Evolutionary conservation across 805 yeast species (phyloP).

Genomic region (Metschnikowia dekortorum): DNA sequence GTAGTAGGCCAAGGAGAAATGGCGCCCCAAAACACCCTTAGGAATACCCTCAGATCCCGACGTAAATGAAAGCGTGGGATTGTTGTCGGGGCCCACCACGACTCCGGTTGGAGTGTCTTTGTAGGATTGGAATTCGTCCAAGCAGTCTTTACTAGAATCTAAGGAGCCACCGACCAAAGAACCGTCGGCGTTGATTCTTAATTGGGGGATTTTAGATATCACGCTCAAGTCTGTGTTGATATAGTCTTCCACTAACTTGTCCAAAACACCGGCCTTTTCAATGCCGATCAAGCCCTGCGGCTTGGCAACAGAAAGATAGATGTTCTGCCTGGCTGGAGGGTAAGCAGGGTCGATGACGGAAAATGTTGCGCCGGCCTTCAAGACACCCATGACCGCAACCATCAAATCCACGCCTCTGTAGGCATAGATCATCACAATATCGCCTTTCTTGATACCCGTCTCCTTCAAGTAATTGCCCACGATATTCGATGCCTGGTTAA

Average conservation of each 20-base stretch:
- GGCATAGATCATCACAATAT: slow-evolving; percentile 96
- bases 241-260: slow-evolving; percentile 72
- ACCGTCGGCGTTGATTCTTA: slow-evolving; percentile 77
- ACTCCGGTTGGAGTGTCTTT: slow-evolving; percentile 73
- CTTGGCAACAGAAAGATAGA: slow-evolving; percentile 87
- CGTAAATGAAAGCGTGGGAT: slow-evolving; percentile 94
- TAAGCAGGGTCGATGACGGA: slow-evolving; percentile 98
- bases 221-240: slow-evolving; percentile 70
- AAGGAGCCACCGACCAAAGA: slow-evolving; percentile 54
- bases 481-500: slow-evolving; percentile 87
- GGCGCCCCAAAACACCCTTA: slow-evolving; percentile 98
- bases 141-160: slow-evolving; percentile 41
- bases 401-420: slow-evolving; percentile 95
- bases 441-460: slow-evolving; percentile 83
- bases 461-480: slow-evolving; percentile 84
- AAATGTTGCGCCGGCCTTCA: slow-evolving; percentile 98
- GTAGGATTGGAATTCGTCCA: slow-evolving; percentile 42
- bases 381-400: slow-evolving; percentile 95
- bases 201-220: slow-evolving; percentile 66
- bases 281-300: slow-evolving; percentile 89
- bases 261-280: slow-evolving; percentile 82
- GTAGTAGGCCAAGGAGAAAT: slow-evolving; percentile 92
- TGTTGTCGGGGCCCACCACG: slow-evolving; percentile 93
- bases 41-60: slow-evolving; percentile 98
- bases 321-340: slow-evolving; percentile 96